Evolutionary conservation across 306 rosid species (phyloP).

Genomic region (Elaeagnus macrophylla): DNA sequence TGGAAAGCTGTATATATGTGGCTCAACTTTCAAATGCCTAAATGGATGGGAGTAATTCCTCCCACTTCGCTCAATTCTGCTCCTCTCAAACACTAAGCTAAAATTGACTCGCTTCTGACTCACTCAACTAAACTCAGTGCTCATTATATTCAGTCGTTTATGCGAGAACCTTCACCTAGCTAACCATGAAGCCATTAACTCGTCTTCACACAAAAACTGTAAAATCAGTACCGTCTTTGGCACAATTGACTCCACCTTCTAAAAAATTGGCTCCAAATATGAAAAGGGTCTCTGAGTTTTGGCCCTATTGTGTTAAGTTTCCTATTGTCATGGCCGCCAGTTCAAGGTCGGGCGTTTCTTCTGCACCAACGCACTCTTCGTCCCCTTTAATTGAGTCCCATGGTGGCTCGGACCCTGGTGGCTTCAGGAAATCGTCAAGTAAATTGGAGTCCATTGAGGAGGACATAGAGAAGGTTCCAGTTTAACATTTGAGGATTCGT

Average conservation of each 20-base stretch:
- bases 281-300: conserved; percentile 20
- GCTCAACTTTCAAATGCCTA: too few species aligned
- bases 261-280: conserved; percentile 16
- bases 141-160: neutral
- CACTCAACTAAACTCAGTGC: neutral
- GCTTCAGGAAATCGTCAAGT: conserved; percentile 13
- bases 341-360: conserved; percentile 33
- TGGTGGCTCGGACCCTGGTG: conserved; percentile 18
- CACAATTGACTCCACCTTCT: conserved; percentile 7
- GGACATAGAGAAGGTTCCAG: conserved; percentile 47
- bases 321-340: conserved; percentile 21
- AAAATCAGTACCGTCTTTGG: conserved; percentile 13
- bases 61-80: too few species aligned
- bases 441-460: conserved; percentile 36
- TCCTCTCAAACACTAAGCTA: conserved; percentile 3
- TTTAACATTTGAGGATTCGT: neutral
- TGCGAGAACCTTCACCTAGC: neutral
- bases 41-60: too few species aligned
- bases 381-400: conserved; percentile 26
- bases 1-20: too few species aligned
- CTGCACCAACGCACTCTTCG: conserved; percentile 22
- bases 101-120: neutral
- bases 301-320: conserved; percentile 16
- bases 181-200: conserved; percentile 36
- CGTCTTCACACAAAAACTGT: conserved; percentile 25